A percentile compares a stretch with the other conserved stretches of the same genome.
phyloP scores from a whole-genome alignment of 108 stramenopile species.

The Skeletonema marinoi region DNA sequence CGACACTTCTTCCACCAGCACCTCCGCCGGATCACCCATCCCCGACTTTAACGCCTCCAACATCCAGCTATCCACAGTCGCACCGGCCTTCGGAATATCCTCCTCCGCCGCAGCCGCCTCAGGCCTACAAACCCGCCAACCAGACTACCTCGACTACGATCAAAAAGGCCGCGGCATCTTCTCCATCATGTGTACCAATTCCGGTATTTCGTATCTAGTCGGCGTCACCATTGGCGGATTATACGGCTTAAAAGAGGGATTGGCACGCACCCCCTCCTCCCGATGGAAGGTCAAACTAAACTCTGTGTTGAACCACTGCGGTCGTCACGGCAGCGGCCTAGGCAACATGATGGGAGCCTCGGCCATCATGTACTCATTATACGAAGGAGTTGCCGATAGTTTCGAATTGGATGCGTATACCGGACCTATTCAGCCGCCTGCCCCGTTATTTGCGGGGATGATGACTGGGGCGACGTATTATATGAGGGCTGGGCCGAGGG shows the following conservation, averaged over 20 bases:
- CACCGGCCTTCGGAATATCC: constrained; percentile 75
- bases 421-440: constrained; percentile 60
- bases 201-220: constrained; percentile 73
- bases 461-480: constrained; percentile 84
- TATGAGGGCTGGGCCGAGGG: constrained; percentile 78
- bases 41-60: constrained; percentile 50
- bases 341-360: constrained; percentile 84
- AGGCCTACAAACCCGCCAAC: constrained; percentile 31
- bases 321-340: constrained; percentile 70
- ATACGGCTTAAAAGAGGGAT: constrained; percentile 77
- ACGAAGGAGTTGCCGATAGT: constrained; percentile 57
- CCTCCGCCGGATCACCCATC: constrained; percentile 29
- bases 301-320: constrained; percentile 84
- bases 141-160: constrained; percentile 88
- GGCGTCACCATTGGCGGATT: constrained; percentile 80
- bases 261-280: constrained; percentile 66
- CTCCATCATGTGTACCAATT: constrained; percentile 87
- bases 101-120: constrained; percentile 21
- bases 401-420: constrained; percentile 76
- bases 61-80: constrained; percentile 76
- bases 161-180: constrained; percentile 79
- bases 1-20: background rate
- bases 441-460: constrained; percentile 70
- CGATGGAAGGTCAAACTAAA: constrained; percentile 86
- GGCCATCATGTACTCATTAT: constrained; percentile 81